Conservation (phyloP, 306 rosid species). For the Castanea sativa region DNA sequence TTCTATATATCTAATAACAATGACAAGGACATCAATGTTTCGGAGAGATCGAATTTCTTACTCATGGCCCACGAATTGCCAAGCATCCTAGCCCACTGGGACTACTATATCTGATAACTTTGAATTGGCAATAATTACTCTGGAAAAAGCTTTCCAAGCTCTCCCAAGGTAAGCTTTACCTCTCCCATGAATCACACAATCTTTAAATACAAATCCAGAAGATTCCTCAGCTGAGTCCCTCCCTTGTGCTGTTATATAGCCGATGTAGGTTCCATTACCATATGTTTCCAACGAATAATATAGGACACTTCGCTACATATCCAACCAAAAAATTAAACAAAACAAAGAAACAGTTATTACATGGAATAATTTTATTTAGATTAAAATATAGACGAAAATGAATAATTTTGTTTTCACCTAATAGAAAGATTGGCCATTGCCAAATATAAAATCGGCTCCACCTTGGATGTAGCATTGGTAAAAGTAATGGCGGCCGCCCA, state of each 20-base stretch:
- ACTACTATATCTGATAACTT: conserved; percentile 15
- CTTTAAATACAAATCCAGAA: conserved; percentile 40
- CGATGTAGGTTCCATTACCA: not conserved
- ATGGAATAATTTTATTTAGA: too few relatives aligned
- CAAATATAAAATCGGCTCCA: too few relatives aligned
- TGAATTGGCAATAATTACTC: conserved; percentile 43
- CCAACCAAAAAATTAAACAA: too few relatives aligned
- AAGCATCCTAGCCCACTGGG: conserved; percentile 34
- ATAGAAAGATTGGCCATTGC: too few relatives aligned
- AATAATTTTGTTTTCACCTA: too few relatives aligned
- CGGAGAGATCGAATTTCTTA: not conserved
- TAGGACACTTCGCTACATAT: conserved; percentile 25
- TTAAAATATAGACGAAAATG: too few relatives aligned
- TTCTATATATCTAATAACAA: too few relatives aligned
- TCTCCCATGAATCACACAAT: conserved; percentile 29
- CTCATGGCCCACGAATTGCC: conserved; percentile 19
- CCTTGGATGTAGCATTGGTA: too few relatives aligned
- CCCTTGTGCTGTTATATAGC: conserved; percentile 34
- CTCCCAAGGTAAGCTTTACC: conserved; percentile 38
- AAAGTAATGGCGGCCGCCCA: too few relatives aligned
- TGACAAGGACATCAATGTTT: too few relatives aligned
- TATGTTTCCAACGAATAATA: not conserved
- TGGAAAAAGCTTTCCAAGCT: conserved; percentile 22
- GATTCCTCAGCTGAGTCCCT: conserved; percentile 9
- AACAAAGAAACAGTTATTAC: not conserved